A percentile compares a stretch with the other conserved stretches of the same genome.
phyloP scores from a whole-genome alignment of 176 grass and related monocot genomes.

The Dendrocalamus sinicus region DNA sequence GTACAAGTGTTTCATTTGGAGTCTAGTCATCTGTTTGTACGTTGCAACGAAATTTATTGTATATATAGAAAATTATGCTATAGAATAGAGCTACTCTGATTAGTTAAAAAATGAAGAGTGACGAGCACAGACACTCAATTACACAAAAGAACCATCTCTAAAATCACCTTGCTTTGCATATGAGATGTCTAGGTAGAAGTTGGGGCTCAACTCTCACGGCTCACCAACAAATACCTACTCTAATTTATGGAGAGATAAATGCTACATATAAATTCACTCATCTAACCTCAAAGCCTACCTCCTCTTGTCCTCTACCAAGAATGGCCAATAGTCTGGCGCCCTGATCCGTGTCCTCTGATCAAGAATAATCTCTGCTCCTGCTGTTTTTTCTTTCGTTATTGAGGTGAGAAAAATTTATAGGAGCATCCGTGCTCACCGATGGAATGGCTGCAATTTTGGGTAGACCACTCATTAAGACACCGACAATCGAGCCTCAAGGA shows the following conservation, averaged over 20 bases:
- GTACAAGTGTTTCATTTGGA: not conserved
- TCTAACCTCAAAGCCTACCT: not conserved
- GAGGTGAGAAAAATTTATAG: not conserved
- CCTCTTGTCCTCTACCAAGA: not conserved
- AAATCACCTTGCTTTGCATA: not conserved
- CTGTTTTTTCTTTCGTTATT: not conserved
- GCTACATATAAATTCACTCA: conserved; percentile 25
- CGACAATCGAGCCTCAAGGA: not conserved
- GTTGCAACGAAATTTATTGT: no score
- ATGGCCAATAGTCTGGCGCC: not conserved
- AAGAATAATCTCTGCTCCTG: not conserved
- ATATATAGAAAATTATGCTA: no score
- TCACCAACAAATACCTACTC: conserved; percentile 28
- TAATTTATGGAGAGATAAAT: conserved; percentile 26
- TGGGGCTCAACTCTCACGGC: not conserved
- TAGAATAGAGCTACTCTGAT: no score
- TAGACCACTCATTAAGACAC: not conserved
- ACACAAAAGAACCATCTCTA: not conserved
- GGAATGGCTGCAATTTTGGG: not conserved
- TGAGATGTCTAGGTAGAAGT: not conserved
- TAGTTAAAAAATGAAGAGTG: no score
- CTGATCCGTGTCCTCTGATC: not conserved
- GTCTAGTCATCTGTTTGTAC: no score
- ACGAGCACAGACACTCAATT: not conserved
- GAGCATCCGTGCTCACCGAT: not conserved